Base-by-base conservation (phyloP, 352 stramenopile species). In the Globisporangium abappressorium region DNA sequence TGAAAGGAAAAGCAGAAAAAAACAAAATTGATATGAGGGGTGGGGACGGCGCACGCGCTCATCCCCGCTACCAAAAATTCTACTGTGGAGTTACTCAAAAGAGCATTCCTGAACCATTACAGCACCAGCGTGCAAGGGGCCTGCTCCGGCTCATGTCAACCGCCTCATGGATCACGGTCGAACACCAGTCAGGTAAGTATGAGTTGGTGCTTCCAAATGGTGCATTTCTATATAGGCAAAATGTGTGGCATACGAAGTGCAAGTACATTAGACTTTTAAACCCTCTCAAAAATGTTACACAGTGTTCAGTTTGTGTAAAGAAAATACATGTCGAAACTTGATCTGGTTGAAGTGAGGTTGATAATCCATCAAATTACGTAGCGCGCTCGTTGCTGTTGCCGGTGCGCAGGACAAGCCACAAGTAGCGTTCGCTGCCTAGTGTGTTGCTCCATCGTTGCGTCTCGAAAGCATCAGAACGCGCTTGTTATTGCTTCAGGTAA, bases 131-230 rank as follows among this genome's bases (percentile, higher is more conserved):
- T 93, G 81, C 79, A 88, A 89, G 85, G 82, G 82, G 83, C 81
- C 82, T 93, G 85, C 85, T 93, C 85, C 84, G 84, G 84, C 78
- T 86, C 82, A 94, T 91, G 85, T 86, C 84, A 94, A 87, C 81
- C 77, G 69, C 85, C 84, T 90, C 73, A 77, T 71, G 90, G 85
- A 93, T 87, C 81, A 84, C 60, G 73, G 79, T 85, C 83, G 77
- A 90, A 77, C 81, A 92, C 85, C 85, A 90, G 82, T 93, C 82
- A 91, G 81, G 84, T 91, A 92, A 92, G 81, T 90, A 92, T 92
- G 84, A 81, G 0, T 82, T 79, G 57, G 4, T 46, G 0, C 8
- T 51, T 33, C 4, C 3, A 33, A 5, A 0, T 47, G 14, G 0
- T 20, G 11, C 38, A 33, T 47, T 12, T 8, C 14, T n/a, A 47